Percentiles rank a stretch among this genome's conserved stretches.
Conservation (phyloP, 2,329 filamentous ascomycete genomes). For the Helotiales sp. region DNA sequence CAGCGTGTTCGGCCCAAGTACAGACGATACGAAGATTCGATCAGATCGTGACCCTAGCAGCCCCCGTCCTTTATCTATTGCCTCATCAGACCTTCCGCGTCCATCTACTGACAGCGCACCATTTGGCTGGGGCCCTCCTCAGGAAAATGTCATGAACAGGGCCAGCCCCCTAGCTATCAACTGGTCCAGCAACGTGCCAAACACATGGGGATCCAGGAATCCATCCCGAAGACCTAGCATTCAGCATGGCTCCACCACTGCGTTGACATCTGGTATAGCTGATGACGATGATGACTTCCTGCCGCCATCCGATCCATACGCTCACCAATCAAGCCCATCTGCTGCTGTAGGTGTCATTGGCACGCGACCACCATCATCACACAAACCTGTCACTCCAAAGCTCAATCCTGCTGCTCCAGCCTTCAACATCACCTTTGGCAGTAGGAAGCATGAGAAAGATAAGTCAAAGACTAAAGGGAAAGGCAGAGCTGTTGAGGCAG, state of each 20-base stretch:
- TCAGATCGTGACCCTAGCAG: constrained; percentile 57
- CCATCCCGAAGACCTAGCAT: constrained; percentile 80
- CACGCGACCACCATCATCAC: constrained; percentile 61
- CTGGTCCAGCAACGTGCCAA: constrained; percentile 47
- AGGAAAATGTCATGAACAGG: constrained; percentile 48
- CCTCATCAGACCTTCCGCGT: constrained; percentile 69
- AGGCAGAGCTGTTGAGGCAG: constrained; percentile 38
- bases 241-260: constrained; percentile 71
- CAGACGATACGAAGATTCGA: constrained; percentile 41
- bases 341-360: constrained; percentile 71
- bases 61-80: constrained; percentile 68
- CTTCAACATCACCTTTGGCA: constrained; percentile 69
- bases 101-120: constrained; percentile 78
- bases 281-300: constrained; percentile 66
- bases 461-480: constrained; percentile 45
- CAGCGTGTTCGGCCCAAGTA: constrained; percentile 52
- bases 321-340: constrained; percentile 53
- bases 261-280: constrained; percentile 58
- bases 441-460: constrained; percentile 40
- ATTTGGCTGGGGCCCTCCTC: constrained; percentile 63
- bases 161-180: constrained; percentile 52
- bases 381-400: constrained; percentile 52
- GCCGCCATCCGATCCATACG: constrained; percentile 50
- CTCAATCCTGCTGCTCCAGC: constrained; percentile 89
- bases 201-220: constrained; percentile 71